Evolutionary conservation across 2,329 filamentous ascomycete species (phyloP), one percentile per base, ranked within the genome.

Genomic region (Cercospora citrullina): DNA sequence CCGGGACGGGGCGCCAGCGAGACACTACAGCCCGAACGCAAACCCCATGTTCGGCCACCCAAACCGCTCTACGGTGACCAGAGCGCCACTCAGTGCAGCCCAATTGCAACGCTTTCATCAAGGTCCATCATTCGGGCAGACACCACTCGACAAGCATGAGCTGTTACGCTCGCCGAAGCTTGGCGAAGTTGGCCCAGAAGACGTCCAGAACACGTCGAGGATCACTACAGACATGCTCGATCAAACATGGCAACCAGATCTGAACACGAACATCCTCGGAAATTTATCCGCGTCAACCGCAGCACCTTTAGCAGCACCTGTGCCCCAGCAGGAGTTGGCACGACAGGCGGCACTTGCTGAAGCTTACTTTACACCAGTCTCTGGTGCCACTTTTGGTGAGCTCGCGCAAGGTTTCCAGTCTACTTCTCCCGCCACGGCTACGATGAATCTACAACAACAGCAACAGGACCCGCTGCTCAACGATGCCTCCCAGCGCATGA

Each of bases 11-110:
- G 65, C 69, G 12, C 70, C 73, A 3, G 67, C 67, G 6, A 69
- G 75, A 30, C 77, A 71, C n/a, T 77, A 77, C 60, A 75, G 73
- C 48, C 75, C 77, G 0, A 76, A 78, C 36, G 72, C 74, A 6
- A 77, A 78, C 53, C 76, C 76, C 1, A 77, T 78, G 76, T 77
- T 77, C 59, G 76, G 72, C 2, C 72, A 75, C 60, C 72, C 75
- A 1, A 70, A 68, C 36, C 66, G 74, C n/a, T 74, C 77, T 2
- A 67, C 66, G 0, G 72, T 78, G 51, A 74, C 73, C 2, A 64
- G 76, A 45, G 77, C 77, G 16, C 77, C 77, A 9, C 67, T 78
- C n/a, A 77, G 76, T 48, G 67, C 72, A 14, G 77, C 77, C 12
- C 77, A 79, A 59, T 36, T 77, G 14, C 72, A 75, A 53, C 73